Percentiles rank a stretch among this genome's conserved stretches.
Conservation (phyloP, 768 basidiomycete species). For the Boletus barrowsii region DNA sequence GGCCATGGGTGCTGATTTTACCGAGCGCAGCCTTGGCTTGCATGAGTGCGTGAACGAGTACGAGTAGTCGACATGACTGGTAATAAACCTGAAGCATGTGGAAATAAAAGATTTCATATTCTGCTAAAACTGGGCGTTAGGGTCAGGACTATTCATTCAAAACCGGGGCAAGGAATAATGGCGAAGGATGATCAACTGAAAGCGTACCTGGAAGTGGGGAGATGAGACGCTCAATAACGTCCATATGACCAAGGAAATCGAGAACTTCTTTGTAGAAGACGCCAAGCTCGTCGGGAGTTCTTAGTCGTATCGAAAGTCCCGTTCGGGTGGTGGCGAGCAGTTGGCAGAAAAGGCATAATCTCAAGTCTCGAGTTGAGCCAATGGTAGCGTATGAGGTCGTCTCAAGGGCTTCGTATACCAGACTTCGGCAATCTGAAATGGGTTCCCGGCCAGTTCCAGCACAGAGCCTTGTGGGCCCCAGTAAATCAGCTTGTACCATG, state of each 20-base stretch:
- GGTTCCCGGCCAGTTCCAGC: conserved; percentile 41
- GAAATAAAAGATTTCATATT: conserved; percentile 42
- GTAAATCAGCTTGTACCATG: not conserved
- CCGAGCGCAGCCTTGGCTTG: conserved; percentile 22
- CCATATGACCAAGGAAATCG: conserved; percentile 33
- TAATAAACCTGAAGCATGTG: conserved; percentile 41
- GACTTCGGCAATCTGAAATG: conserved; percentile 33
- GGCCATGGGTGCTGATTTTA: conserved; percentile 11
- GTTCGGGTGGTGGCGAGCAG: conserved; percentile 32
- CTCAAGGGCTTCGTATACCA: conserved; percentile 32
- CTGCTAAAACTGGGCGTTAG: conserved; percentile 37
- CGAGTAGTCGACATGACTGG: conserved; percentile 38
- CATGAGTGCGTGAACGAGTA: conserved; percentile 36
- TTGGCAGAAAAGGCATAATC: conserved; percentile 37
- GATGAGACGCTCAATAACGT: conserved; percentile 36
- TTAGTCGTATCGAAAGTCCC: conserved; percentile 32
- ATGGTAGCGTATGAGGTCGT: conserved; percentile 22
- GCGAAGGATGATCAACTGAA: not conserved
- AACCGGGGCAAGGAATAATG: not conserved
- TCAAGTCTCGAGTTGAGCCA: conserved; percentile 31
- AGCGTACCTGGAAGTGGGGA: conserved; percentile 37
- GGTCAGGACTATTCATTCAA: conserved; percentile 17
- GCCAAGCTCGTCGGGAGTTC: conserved; percentile 25
- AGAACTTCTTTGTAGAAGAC: conserved; percentile 35
- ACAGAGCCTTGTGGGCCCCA: conserved; percentile 34